Conservation (phyloP, 306 rosid genomes). For the Abrus precatorius region DNA sequence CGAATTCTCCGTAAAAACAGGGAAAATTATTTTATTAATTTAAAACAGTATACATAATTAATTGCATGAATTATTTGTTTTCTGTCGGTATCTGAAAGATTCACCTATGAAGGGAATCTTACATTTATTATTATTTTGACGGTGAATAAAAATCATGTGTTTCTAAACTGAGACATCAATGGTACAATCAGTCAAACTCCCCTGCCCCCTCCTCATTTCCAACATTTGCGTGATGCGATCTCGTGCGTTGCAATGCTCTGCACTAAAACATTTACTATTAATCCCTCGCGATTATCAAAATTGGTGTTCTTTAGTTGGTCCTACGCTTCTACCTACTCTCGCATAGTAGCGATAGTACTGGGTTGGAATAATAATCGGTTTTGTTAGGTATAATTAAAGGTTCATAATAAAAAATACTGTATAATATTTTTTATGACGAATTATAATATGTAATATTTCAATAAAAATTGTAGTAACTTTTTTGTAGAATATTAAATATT, state of each 20-base stretch:
- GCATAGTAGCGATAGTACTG: too few species aligned
- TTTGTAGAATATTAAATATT: too few species aligned
- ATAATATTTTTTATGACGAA: too few species aligned
- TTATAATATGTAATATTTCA: too few species aligned
- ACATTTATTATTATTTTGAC: not conserved
- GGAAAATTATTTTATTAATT: not conserved
- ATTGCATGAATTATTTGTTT: constrained; percentile 8
- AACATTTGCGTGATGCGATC: constrained; percentile 37
- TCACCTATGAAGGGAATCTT: constrained; percentile 30
- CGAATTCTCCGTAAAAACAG: constrained; percentile 10
- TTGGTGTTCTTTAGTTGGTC: constrained; percentile 15
- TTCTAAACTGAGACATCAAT: not conserved
- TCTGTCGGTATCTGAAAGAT: constrained; percentile 42
- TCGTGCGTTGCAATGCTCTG: constrained; percentile 22
- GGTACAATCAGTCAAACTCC: constrained; percentile 45
- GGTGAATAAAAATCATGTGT: constrained; percentile 37
- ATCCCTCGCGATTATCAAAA: constrained; percentile 41
- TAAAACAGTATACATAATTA: not conserved
- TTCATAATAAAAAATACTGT: too few species aligned
- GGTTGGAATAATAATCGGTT: too few species aligned
- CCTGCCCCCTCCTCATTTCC: not conserved
- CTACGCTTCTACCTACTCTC: not conserved
- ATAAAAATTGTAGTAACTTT: too few species aligned
- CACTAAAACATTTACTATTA: constrained; percentile 22
- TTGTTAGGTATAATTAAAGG: too few species aligned